Base-by-base conservation (phyloP, 1,284 basidiomycete species). In the Kwoniella shivajii region DNA sequence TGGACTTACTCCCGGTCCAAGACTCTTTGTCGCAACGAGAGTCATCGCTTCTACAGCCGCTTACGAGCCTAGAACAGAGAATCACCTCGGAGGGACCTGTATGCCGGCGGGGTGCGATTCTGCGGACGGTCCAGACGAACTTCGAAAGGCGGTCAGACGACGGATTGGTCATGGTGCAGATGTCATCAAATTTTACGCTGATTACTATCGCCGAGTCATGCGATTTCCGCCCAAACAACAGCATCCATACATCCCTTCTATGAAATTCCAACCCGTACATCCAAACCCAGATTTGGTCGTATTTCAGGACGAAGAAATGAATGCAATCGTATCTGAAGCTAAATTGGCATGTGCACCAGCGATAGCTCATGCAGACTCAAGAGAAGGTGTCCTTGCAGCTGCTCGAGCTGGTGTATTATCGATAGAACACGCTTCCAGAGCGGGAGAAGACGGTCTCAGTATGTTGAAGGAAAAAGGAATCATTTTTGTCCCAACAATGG, bases 201-300 rank as follows among this genome's bases (percentile, higher is more conserved):
- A 50, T 41, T 50, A 50, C 49, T 39, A 38, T 29, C 36, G 49
- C 29, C 49, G 49, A 42, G 26, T 50, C 27, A 50, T 50, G 49
- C 6, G 49, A 30, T 50, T 50, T n/a, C 49, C 49, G 10, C 49
- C 49, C 1, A 50, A 50, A 22, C 49, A 50, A 41, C 49, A 50
- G 18, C 49, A 50, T 31, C 49, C 49, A 3, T 50, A 50, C 20
- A 31, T 50, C 38, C 27, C 49, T 7, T 37, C 34, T 1, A 50
- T 50, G 27, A 50, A 42, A 13, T 39, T 50, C 38, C 49, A 39
- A 20, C 49, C 49, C 4, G 37, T 18, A 7, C 37, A 50, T 31
- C 49, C 49, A 6, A 50, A 50, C 24, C 49, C 49, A 7, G 49
- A 50, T 26, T 29, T 39, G 5, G 36, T 39, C 14, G 49, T 50